Evolutionary conservation across 2,329 filamentous ascomycete genomes (phyloP), one percentile per base, ranked within the genome.

Genomic region (Truncatella angustata): DNA sequence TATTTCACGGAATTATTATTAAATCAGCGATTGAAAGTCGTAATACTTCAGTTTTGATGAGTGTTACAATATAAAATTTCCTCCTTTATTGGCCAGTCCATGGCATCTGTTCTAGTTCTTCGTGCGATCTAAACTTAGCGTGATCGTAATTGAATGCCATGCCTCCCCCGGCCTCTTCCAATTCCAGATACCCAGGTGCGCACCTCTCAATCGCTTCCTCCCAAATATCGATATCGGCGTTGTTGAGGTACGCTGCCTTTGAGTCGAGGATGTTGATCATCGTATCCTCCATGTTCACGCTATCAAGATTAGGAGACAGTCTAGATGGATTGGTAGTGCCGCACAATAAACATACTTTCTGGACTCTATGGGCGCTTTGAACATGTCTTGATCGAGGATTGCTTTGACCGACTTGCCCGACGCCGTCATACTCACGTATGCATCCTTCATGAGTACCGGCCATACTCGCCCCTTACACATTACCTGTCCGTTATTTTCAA

Each of bases 221-320:
- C 43, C 43, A 34, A 20, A 46, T 12, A 24, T 46, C 43, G 14
- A 46, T 35, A 14, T 46, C 26, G 11, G 43, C 43, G 28, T 46
- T 46, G 26, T 32, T 46, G 18, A 46, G n/a, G 18, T 46, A 46
- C 14, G 43, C 26, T n/a, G 43, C 26, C 10, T 46, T 34, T 7
- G 43, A 46, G n/a, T 46, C 43, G 28, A 32, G 43, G 16, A 46
- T 46, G 20, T 46, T 28, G 5, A 46, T 11, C 20, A 46, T 46
- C 4, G 43, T 24, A 21, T 16, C 10, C 28, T 46, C 43, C 43
- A 46, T 46, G 20, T 46, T 46, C 18, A 46, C 7, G 9, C 26
- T 46, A 16, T 20, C n/a, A 7, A 23, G n/a, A 12, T 39, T 20
- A 16, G 30, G 32, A 18, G 20, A 16, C 4, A 23, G 23, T 24